phyloP scores from a whole-genome alignment of 2,329 filamentous ascomycete genomes.

The Aspergillus caelatus region DNA sequence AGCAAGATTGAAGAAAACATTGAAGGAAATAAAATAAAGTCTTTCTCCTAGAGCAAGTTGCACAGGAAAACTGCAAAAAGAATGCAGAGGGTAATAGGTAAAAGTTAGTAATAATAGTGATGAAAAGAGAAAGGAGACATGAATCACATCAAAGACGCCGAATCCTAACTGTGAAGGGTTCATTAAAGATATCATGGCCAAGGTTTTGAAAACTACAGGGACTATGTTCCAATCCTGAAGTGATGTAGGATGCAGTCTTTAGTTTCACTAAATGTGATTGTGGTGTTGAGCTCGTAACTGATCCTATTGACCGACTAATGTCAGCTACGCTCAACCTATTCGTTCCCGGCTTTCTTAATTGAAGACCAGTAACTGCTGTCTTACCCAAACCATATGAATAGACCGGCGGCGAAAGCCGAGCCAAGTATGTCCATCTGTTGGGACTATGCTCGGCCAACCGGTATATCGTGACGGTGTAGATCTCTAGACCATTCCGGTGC shows the following conservation, averaged over 20 bases:
- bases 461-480: conserved; percentile 59
- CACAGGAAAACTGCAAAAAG: not conserved
- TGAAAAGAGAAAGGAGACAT: conserved; percentile 11
- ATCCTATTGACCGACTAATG: not conserved
- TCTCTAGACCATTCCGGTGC: conserved; percentile 77
- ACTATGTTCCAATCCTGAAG: conserved; percentile 17
- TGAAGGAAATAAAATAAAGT: conserved; percentile 1
- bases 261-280: not conserved
- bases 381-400: not conserved
- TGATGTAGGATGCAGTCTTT: conserved; percentile 5
- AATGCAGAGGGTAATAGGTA: conserved; percentile 2
- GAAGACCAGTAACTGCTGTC: not conserved
- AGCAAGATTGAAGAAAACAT: conserved; percentile 10
- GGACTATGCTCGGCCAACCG: conserved; percentile 32
- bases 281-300: conserved; percentile 2
- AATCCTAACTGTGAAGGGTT: conserved; percentile 23
- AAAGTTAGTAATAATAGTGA: not conserved
- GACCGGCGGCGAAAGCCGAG: not conserved
- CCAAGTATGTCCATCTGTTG: not conserved
- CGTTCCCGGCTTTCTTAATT: not conserved
- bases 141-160: conserved; percentile 19
- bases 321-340: not conserved
- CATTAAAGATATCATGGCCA: conserved; percentile 30
- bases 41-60: not conserved
- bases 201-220: conserved; percentile 21